Base-by-base conservation (phyloP, 2,329 filamentous ascomycete genomes). In the Pseudogymnoascus sp. region DNA sequence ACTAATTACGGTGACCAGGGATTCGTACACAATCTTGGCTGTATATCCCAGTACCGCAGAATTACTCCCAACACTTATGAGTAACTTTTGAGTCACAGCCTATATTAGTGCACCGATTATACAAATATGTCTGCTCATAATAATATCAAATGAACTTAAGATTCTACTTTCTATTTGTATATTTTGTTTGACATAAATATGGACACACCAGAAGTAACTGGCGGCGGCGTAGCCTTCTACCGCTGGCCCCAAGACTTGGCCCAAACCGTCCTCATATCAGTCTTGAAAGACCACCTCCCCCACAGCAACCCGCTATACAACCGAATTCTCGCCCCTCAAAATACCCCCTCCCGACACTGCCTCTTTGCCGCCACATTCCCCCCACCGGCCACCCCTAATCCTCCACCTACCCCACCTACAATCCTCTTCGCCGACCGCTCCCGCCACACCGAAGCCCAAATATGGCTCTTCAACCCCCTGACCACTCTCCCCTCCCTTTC, bases 371-470 rank as follows among this genome's bases (percentile, higher is more conserved):
- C 71, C n/a, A 70, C 65, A 65, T 23, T 21, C 2, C 38, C 38
- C 33, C 26, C 40, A 7, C 15, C 60, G 15, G n/a, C 40, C 4
- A 15, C 50, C 1, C 23, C 56, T n/a, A 10, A 15, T 2, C 23
- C 62, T 7, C 64, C 50, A 2, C 33, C 67, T 13, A 64, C 65
- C 38, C 10, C 61, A 3, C 71, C 66, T 17, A 73, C 70, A 19
- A 66, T 73, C 21, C 13, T 72, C 21, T 73, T 72, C 62, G 65
- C 71, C 2, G 71, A 73, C 60, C 67, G 71, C 13, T 71, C 69
- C 11, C 67, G 71, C 2, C 67, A 70, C 37, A 38, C 53, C 1
- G 71, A 73, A 64, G 69, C 70, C 19, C 71, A 73, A 59, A 72
- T 72, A 6, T 72, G 70, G 70, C 37, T 70, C 10, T 72, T 69